Conservation (phyloP, 2,329 filamentous ascomycete species). For the Catunica adiposa region DNA sequence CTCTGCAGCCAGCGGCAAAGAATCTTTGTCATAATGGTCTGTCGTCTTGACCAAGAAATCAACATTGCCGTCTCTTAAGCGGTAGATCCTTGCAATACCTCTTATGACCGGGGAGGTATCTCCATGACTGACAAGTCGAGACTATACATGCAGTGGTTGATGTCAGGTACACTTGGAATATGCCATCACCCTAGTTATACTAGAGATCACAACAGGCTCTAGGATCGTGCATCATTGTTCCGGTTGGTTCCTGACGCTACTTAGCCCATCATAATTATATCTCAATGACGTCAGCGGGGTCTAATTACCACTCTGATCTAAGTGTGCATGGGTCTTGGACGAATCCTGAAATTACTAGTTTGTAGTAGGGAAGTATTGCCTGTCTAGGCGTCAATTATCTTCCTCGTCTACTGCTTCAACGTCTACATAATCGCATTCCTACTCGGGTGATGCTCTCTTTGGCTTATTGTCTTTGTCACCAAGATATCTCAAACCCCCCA, state of each 20-base stretch:
- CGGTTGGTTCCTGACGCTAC: neutral
- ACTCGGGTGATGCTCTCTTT: neutral
- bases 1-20: too few relatives aligned
- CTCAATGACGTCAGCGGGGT: constrained; percentile 6
- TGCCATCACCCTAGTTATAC: neutral
- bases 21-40: too few relatives aligned
- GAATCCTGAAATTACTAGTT: neutral
- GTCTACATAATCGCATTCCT: neutral
- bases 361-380: neutral
- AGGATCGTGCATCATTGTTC: neutral
- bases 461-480: neutral
- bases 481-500: neutral
- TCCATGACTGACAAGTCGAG: too few relatives aligned
- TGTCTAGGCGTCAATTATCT: neutral
- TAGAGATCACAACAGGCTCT: neutral
- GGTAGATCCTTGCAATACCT: neutral
- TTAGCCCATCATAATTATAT: constrained; percentile 10
- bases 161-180: neutral
- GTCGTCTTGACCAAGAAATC: too few relatives aligned
- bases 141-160: neutral
- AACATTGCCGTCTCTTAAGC: too few relatives aligned
- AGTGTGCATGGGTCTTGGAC: neutral
- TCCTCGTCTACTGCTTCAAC: neutral
- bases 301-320: neutral
- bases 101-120: too few relatives aligned